These are phyloP conservation scores for Phylloboletellus chloephorus DNA, from an alignment of 1,284 basidiomycete genomes.

Conservation along the genomic window DNA sequence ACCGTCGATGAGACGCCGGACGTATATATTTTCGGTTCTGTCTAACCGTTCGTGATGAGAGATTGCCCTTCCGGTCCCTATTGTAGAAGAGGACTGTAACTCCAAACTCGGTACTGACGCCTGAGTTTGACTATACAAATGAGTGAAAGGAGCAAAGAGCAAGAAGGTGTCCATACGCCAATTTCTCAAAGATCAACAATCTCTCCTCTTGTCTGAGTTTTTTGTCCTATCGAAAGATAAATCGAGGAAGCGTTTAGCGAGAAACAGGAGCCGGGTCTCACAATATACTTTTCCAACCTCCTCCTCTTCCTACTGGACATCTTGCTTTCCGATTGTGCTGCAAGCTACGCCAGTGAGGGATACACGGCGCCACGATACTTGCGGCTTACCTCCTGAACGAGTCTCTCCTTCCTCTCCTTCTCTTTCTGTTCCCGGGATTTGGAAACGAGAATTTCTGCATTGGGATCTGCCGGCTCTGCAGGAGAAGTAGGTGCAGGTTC, in stretches of 20 bases:
- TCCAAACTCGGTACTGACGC: constrained; percentile 53
- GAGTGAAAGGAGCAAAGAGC: constrained; percentile 10
- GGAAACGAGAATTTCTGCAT: constrained; percentile 51
- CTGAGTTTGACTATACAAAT: constrained; percentile 61
- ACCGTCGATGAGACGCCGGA: constrained; percentile 50
- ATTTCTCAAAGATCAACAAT: constrained; percentile 63
- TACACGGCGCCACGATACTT: neutral
- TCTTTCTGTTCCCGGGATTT: constrained; percentile 63
- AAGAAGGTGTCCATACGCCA: constrained; percentile 50
- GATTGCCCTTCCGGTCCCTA: constrained; percentile 62
- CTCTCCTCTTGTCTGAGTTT: constrained; percentile 84
- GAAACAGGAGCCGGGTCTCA: constrained; percentile 31
- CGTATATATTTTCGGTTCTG: constrained; percentile 54
- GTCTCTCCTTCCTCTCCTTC: constrained; percentile 49
- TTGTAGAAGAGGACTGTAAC: constrained; percentile 71
- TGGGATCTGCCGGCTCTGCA: constrained; percentile 41
- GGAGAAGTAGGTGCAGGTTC: constrained; percentile 16
- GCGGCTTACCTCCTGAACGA: constrained; percentile 56
- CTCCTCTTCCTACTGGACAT: constrained; percentile 77
- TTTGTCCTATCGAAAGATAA: constrained; percentile 54
- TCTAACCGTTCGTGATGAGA: constrained; percentile 59
- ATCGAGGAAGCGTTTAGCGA: neutral
- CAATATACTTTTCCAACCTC: constrained; percentile 80
- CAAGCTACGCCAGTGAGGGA: constrained; percentile 35
- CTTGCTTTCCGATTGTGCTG: constrained; percentile 61